Evolutionary conservation across 108 stramenopile genomes (phyloP).

Genomic region (Chaetoceros tenuissimus): DNA sequence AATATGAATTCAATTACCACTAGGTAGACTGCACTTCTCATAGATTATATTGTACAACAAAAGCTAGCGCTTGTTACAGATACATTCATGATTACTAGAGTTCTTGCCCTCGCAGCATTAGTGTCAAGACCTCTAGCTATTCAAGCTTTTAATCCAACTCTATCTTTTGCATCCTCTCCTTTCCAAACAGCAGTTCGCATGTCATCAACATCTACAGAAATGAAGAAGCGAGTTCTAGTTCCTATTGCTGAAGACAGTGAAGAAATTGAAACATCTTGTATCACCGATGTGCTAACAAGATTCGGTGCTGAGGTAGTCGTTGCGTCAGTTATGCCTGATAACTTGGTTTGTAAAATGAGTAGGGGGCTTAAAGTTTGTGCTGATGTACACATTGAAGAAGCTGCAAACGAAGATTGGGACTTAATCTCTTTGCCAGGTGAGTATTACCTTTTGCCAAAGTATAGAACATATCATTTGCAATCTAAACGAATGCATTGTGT

Average conservation of each 20-base stretch:
- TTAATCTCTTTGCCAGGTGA: constrained; percentile 74
- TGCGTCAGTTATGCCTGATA: constrained; percentile 78
- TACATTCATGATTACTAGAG: too few relatives aligned
- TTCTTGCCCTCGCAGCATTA: too few relatives aligned
- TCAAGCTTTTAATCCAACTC: too few relatives aligned
- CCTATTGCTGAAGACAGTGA: constrained; percentile 94
- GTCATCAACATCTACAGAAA: not conserved
- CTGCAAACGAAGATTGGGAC: constrained; percentile 76
- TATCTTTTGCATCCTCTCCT: too few relatives aligned
- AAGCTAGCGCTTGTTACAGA: too few relatives aligned
- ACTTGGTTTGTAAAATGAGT: constrained; percentile 79
- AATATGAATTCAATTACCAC: too few relatives aligned
- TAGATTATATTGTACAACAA: too few relatives aligned
- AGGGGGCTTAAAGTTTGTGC: constrained; percentile 75
- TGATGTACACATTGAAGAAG: constrained; percentile 77
- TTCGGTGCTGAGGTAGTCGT: constrained; percentile 88
- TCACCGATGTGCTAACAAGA: constrained; percentile 87
- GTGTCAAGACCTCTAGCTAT: too few relatives aligned
- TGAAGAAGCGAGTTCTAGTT: constrained; percentile 75
- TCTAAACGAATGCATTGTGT: too few relatives aligned
- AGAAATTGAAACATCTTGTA: constrained; percentile 95
- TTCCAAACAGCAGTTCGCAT: too few relatives aligned
- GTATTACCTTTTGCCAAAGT: constrained; percentile 35
- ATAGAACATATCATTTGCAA: not conserved
- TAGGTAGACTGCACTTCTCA: too few relatives aligned